These are phyloP conservation scores for Plasmodium inui DNA, from an alignment of 169 alveolate genomes.

Conservation along the genomic window DNA sequence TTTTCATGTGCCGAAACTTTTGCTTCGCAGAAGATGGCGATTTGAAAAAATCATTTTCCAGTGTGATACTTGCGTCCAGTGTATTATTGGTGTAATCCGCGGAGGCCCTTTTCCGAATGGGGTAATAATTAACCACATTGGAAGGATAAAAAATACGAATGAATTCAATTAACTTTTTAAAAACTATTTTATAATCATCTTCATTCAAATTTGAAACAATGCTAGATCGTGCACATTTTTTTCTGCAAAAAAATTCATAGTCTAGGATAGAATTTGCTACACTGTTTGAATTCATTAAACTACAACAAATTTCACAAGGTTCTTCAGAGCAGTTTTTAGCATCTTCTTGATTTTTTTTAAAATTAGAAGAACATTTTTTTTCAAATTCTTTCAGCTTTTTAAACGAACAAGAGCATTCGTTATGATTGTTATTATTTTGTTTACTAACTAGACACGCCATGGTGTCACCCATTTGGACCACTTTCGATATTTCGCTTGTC, in stretches of 20 bases:
- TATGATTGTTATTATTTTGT: conserved; percentile 3
- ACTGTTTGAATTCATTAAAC: conserved; percentile 31
- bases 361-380: conserved; percentile 62
- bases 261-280: conserved; percentile 42
- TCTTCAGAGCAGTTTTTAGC: conserved; percentile 75
- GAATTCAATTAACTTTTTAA: conserved; percentile 64
- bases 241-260: conserved; percentile 57
- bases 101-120: conserved; percentile 21
- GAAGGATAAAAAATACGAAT: conserved; percentile 71
- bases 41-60: not conserved
- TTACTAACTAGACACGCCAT: conserved; percentile 41
- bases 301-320: conserved; percentile 75
- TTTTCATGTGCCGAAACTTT: not conserved
- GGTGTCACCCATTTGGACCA: conserved; percentile 56
- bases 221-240: conserved; percentile 59
- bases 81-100: conserved; percentile 35
- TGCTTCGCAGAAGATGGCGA: not conserved
- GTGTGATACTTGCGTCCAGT: conserved; percentile 25
- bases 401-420: conserved; percentile 73
- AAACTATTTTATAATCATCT: conserved; percentile 64
- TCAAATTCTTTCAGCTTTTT: conserved; percentile 57
- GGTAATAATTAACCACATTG: conserved; percentile 32
- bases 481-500: conserved; percentile 56
- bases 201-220: conserved; percentile 18
- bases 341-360: conserved; percentile 71